A percentile compares a stretch with the other conserved stretches of the same genome.
Evolutionary conservation across 768 basidiomycete genomes (phyloP).

Genomic region (Polyporus arcularius): DNA sequence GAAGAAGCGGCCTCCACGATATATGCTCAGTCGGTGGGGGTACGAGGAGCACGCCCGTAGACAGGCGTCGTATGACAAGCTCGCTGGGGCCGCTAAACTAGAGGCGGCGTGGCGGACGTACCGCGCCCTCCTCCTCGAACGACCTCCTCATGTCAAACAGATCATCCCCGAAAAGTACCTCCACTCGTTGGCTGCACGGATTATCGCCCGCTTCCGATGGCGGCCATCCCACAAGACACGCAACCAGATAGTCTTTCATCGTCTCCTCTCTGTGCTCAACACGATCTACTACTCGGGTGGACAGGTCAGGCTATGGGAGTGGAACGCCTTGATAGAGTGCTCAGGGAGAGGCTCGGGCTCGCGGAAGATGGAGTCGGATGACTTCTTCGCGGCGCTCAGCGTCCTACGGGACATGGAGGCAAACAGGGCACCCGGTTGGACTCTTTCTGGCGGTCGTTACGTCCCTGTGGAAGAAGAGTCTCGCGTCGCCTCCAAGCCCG

Average conservation of each 20-base stretch:
- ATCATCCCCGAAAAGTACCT: constrained; percentile 45
- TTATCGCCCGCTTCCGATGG: constrained; percentile 37
- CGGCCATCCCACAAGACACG: constrained; percentile 44
- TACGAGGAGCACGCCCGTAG: constrained; percentile 3
- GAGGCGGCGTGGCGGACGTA: constrained; percentile 16
- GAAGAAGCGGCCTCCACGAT: background rate
- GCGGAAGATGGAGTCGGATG: constrained; percentile 55
- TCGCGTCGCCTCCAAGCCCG: constrained; percentile 2
- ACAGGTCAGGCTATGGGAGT: constrained; percentile 60
- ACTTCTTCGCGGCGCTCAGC: constrained; percentile 61
- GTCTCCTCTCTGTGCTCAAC: constrained; percentile 67
- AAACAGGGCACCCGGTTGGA: constrained; percentile 43
- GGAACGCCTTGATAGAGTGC: constrained; percentile 73
- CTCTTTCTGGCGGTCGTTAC: constrained; percentile 6
- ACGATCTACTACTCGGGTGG: constrained; percentile 58
- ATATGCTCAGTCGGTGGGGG: background rate
- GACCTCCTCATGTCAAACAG: constrained; percentile 7
- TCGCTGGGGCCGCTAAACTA: background rate
- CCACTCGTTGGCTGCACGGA: constrained; percentile 60
- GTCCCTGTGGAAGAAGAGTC: background rate
- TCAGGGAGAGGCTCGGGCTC: constrained; percentile 70
- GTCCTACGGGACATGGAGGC: constrained; percentile 63
- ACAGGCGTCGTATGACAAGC: constrained; percentile 4
- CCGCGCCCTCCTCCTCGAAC: constrained; percentile 5
- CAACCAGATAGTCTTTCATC: constrained; percentile 61